phyloP scores from a whole-genome alignment of 2,329 filamentous ascomycete genomes.

The Aspergillus sp. region DNA sequence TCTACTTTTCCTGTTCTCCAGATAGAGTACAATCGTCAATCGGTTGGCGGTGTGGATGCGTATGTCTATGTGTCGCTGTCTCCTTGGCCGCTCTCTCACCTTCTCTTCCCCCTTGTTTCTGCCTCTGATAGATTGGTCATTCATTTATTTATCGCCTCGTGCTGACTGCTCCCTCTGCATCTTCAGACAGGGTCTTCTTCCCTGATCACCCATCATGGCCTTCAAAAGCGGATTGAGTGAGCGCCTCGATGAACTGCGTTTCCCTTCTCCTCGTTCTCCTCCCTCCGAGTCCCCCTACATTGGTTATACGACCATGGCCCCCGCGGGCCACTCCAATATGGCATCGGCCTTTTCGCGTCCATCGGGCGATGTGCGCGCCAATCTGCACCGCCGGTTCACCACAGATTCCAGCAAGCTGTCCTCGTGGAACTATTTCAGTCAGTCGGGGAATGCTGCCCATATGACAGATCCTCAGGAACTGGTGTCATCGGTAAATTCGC shows the following conservation, averaged over 20 bases:
- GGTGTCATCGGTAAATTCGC: constrained; percentile 46
- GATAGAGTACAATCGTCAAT: neutral
- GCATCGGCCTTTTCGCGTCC: constrained; percentile 51
- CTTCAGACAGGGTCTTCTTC: constrained; percentile 8
- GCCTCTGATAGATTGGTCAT: constrained; percentile 4
- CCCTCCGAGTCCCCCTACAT: constrained; percentile 69
- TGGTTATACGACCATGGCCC: constrained; percentile 65
- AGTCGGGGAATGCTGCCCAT: constrained; percentile 41
- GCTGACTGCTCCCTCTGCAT: constrained; percentile 14
- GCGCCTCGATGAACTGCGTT: constrained; percentile 72
- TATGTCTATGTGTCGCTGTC: neutral
- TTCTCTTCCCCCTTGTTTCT: constrained; percentile 3
- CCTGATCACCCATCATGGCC: constrained; percentile 48
- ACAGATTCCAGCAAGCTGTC: constrained; percentile 81
- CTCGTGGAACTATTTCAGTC: constrained; percentile 61
- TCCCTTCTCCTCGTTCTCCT: constrained; percentile 68
- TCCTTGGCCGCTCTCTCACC: neutral
- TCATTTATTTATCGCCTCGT: constrained; percentile 13
- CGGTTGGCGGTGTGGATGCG: neutral
- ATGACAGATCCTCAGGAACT: constrained; percentile 49
- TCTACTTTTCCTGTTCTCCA: constrained; percentile 4
- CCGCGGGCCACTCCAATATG: constrained; percentile 55
- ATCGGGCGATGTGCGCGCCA: constrained; percentile 64
- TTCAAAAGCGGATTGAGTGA: constrained; percentile 57
- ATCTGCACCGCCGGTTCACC: constrained; percentile 85